Percentiles rank a stretch among this genome's conserved stretches.
phyloP scores from a whole-genome alignment of 108 stramenopile genomes.

The Epithemia pelagica region DNA sequence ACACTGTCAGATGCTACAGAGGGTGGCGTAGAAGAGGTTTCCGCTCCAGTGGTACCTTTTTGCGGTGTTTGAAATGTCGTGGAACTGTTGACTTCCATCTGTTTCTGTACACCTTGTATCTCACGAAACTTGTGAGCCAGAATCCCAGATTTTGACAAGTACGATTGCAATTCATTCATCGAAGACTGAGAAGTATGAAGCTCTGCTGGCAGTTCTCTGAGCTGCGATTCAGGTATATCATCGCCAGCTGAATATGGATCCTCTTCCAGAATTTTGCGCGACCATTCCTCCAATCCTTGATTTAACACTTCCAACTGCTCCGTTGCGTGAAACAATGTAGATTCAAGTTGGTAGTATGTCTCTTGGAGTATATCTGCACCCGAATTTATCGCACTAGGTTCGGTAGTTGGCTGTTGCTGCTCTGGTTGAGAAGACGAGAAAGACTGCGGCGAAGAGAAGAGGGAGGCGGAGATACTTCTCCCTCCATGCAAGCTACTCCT shows the following conservation, averaged over 20 bases:
- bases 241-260: conserved; percentile 19
- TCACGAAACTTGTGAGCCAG: conserved; percentile 29
- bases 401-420: neutral
- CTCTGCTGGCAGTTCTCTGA: conserved; percentile 28
- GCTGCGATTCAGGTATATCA: conserved; percentile 3
- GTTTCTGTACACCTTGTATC: conserved; percentile 2
- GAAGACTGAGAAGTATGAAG: conserved; percentile 13
- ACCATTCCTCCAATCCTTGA: conserved; percentile 34
- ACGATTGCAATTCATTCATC: conserved; percentile 24
- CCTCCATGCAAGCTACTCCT: conserved; percentile 5
- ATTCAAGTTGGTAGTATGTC: conserved; percentile 32
- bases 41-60: neutral
- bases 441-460: neutral
- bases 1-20: conserved; percentile 1
- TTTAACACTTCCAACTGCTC: conserved; percentile 48
- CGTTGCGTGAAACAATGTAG: conserved; percentile 36
- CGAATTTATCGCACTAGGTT: conserved; percentile 1
- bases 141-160: conserved; percentile 32
- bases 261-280: conserved; percentile 34
- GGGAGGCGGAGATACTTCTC: conserved; percentile 3
- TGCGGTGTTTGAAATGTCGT: neutral
- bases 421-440: neutral
- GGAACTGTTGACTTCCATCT: conserved; percentile 3
- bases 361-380: conserved; percentile 29
- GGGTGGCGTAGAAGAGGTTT: neutral